Base-by-base conservation (phyloP, 2,329 filamentous ascomycete species). In the Ascochyta clinopodiicola region DNA sequence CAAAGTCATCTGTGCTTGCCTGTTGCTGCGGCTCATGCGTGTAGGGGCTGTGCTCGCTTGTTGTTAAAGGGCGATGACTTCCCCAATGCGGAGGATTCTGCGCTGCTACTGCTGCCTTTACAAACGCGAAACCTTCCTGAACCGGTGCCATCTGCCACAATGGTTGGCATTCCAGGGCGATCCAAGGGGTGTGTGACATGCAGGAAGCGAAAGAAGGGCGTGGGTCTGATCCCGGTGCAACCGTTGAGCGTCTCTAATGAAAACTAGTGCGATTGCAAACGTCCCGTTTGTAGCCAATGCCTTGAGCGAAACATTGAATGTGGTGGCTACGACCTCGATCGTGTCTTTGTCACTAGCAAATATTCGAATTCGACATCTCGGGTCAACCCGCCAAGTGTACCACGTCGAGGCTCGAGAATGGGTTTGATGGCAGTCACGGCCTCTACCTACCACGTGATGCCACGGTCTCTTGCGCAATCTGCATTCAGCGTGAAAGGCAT, bases 311-410 rank as follows among this genome's bases (percentile, higher is more conserved):
- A 84, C 21, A 78, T 84, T 39, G 71, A 80, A 53, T 89, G 86
- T 63, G 86, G 86, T 39, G 86, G 86, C 35, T 89, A 89, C 70
- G 81, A 86, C 66, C 78, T 83, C 35, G 82, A 87, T 66, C 82
- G 82, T 15, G 81, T 88, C 51, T 89, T 89, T 72, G 86, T 89
- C 57, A 62, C 48, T 61, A 70, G 32, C 52, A 59, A 47, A 24
- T 56, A 51, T 36, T 37, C 27, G 31, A 17, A 22, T 17, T n/a
- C 43, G 38, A 17, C 29, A 12, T 17, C 51, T 31, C 29, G 19
- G 3, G 27, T 12, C 37, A 34, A 21, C 9, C 31, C 42, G 36
- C 51, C 44, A n/a, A 32, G 22, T 36, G 13, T 19, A 10, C 19
- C 12, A 17, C 22, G 15, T 17, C 10, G 31, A 24, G 38, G 47